phyloP scores from a whole-genome alignment of 306 rosid genomes.

The Hylodesmum podocarpum region DNA sequence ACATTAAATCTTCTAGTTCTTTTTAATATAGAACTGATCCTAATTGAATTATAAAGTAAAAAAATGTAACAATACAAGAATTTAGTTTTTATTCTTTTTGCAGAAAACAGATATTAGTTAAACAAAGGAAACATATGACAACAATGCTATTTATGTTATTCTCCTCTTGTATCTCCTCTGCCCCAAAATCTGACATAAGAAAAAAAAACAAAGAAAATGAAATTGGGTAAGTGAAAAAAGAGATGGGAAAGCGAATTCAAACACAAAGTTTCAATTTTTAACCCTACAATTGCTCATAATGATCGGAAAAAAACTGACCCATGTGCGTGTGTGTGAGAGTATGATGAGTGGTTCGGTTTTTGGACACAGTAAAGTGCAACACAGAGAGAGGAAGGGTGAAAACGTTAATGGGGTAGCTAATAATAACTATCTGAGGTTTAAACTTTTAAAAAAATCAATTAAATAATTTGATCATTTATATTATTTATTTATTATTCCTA shows the following conservation, averaged over 20 bases:
- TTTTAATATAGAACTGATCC: neutral
- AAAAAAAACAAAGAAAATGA: neutral
- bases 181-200: neutral
- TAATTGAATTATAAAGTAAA: too few species aligned
- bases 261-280: constrained; percentile 13
- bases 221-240: neutral
- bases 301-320: constrained; percentile 1
- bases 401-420: neutral
- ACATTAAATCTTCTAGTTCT: neutral
- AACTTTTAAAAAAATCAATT: too few species aligned
- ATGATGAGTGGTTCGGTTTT: neutral
- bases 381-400: neutral
- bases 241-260: neutral
- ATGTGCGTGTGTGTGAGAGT: neutral
- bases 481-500: too few species aligned
- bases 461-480: too few species aligned
- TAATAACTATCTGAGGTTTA: too few species aligned
- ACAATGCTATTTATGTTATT: constrained; percentile 78
- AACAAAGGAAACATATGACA: constrained; percentile 41
- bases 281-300: neutral
- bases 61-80: too few species aligned
- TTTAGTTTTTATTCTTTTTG: too few species aligned
- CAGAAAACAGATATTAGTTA: neutral
- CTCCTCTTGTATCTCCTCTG: constrained; percentile 38
- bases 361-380: neutral